These are phyloP conservation scores for Plasmodium adleri DNA, from an alignment of 169 alveolate genomes.

Conservation along the genomic window DNA sequence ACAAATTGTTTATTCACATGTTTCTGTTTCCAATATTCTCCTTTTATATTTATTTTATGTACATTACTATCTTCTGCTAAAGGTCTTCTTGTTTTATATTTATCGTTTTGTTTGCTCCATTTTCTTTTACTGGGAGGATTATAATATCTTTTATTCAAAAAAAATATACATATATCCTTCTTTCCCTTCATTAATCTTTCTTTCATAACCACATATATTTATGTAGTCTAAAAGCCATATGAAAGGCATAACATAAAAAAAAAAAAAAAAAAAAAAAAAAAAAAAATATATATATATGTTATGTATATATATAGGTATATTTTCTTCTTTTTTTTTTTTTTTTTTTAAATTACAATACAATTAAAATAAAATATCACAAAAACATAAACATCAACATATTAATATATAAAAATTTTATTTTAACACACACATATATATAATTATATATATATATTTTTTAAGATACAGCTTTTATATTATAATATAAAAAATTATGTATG, in stretches of 20 bases:
- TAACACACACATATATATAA: no score
- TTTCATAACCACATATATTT: background rate
- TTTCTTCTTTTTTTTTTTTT: no score
- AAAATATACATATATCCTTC: constrained; percentile 14
- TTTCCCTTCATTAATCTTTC: constrained; percentile 29
- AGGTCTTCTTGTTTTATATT: constrained; percentile 86
- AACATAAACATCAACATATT: no score
- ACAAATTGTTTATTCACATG: constrained; percentile 80
- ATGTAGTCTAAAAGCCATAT: no score
- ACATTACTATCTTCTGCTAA: constrained; percentile 85
- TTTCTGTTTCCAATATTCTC: constrained; percentile 88
- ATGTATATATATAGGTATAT: background rate
- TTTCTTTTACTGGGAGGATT: constrained; percentile 77
- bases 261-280: no score
- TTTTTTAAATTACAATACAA: no score
- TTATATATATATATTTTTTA: no score
- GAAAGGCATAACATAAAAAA: no score
- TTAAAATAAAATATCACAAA: no score
- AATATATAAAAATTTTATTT: no score
- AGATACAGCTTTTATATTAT: no score
- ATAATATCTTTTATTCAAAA: constrained; percentile 42
- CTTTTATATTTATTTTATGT: constrained; percentile 85
- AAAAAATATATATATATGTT: constrained; percentile 8
- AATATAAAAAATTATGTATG: no score
- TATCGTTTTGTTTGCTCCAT: constrained; percentile 89